Percentiles rank a stretch among this genome's conserved stretches.
These are phyloP conservation scores for Plantago elongata DNA, from an alignment of 257 asterid genomes.

Conservation along the genomic window DNA sequence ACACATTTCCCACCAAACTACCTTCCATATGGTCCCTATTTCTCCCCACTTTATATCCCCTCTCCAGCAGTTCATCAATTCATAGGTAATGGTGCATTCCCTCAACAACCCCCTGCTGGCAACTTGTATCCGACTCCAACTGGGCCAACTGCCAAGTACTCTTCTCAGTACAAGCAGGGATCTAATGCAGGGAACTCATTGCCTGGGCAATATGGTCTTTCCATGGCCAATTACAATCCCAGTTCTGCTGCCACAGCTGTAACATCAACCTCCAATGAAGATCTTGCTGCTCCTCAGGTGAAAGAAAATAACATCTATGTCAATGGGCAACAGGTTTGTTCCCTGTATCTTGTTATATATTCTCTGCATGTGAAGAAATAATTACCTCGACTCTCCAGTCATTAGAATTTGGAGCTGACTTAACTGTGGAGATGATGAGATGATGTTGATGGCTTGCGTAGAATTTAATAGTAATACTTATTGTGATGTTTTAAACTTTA, in stretches of 20 bases:
- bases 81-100: slow-evolving; percentile 37
- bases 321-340: slow-evolving; percentile 46
- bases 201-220: slow-evolving; percentile 37
- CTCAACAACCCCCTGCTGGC: slow-evolving; percentile 53
- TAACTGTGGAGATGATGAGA: background rate
- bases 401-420: slow-evolving; percentile 5
- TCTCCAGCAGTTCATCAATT: slow-evolving; percentile 47
- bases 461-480: slow-evolving; percentile 1
- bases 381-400: slow-evolving; percentile 4
- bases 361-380: slow-evolving; percentile 7
- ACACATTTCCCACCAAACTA: slow-evolving; percentile 50
- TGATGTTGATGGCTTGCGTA: slow-evolving; percentile 1
- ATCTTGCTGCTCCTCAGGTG: slow-evolving; percentile 42
- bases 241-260: slow-evolving; percentile 32
- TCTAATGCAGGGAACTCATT: slow-evolving; percentile 36
- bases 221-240: slow-evolving; percentile 32
- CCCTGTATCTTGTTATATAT: background rate
- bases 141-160: slow-evolving; percentile 41
- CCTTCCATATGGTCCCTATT: slow-evolving; percentile 49
- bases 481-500: background rate
- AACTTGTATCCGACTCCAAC: slow-evolving; percentile 42
- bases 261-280: slow-evolving; percentile 38
- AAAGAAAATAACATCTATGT: slow-evolving; percentile 38
- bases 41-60: slow-evolving; percentile 42
- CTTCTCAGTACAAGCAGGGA: slow-evolving; percentile 48